Percentiles rank a stretch among this genome's conserved stretches.
These are phyloP conservation scores for Auxenochlorella protothecoides DNA, from an alignment of 139 green algal genomes.

Conservation along the genomic window DNA sequence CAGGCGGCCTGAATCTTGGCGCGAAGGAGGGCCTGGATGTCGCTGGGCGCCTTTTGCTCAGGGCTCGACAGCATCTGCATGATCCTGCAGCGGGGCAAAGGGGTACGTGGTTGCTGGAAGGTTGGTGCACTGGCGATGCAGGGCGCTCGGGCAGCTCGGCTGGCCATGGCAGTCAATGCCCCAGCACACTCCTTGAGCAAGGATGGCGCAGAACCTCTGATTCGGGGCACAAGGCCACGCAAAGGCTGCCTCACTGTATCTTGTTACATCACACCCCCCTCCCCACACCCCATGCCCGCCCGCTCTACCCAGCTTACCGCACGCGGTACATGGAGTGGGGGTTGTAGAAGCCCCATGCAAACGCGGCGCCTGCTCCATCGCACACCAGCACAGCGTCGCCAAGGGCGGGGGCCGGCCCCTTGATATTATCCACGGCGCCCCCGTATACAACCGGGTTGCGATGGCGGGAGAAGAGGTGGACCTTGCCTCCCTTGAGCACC, in stretches of 20 bases:
- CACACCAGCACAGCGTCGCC: conserved; percentile 58
- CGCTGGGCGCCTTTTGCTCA: conserved; percentile 11
- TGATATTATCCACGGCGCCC: conserved; percentile 56
- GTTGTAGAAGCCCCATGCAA: conserved; percentile 80
- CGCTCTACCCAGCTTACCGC: conserved; percentile 27
- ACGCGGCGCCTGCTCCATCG: conserved; percentile 21
- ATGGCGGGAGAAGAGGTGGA: conserved; percentile 41
- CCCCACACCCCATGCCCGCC: too few species aligned
- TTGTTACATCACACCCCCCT: too few species aligned
- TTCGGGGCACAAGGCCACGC: not conserved
- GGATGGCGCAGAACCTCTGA: not conserved
- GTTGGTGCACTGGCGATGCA: not conserved
- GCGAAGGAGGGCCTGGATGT: conserved; percentile 37
- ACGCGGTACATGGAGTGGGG: conserved; percentile 64
- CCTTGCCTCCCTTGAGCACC: conserved; percentile 61
- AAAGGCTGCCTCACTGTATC: too few species aligned
- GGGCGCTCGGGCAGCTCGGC: not conserved
- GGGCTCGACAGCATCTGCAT: conserved; percentile 33
- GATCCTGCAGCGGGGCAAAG: conserved; percentile 16
- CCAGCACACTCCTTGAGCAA: conserved; percentile 3
- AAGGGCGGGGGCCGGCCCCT: conserved; percentile 29
- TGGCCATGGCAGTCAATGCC: not conserved
- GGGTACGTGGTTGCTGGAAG: not conserved
- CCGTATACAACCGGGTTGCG: conserved; percentile 46
- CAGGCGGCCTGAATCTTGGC: conserved; percentile 24